Base-by-base conservation (phyloP, 2,329 filamentous ascomycete species). In the Periconia sp. region DNA sequence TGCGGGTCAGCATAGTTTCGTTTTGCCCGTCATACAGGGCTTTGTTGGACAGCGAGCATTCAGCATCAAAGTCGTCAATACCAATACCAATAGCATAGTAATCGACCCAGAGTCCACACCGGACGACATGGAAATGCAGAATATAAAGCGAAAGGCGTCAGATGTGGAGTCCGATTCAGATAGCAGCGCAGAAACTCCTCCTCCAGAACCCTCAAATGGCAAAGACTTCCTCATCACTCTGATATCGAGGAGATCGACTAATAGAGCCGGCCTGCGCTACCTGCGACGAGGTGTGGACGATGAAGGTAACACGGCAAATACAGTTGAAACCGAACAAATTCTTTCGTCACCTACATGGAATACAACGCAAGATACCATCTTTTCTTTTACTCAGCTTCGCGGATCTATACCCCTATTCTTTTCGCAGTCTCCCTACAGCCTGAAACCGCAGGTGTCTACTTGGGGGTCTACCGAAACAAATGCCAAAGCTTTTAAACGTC, bases 331-430 rank as follows among this genome's bases (percentile, higher is more conserved):
- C 0, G 94, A 99, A 70, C 94, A 99, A 73, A 88, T 99, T 10
- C 80, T 99, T 2, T 94, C 91, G 0, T 82, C 84, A 0, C 79
- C 85, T 1, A 80, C 81, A 1, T 92, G 89, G 85, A 81, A 85
- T 17, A 69, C 81, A 0, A 75, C 80, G 13, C 71, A 76, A 13
- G 68, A 71, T 46, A 90, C 85, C 60, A 80, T 88, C 2, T 90
- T 91, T 71, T 96, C 92, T 0, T 95, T 96, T 63, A 77, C 95
- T 3, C 94, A 99, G 70, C 80, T 92, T 20, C 85, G 94, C 59
- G 93, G 92, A 7, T 97, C 92, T 19, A 96, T 97, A 58, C 94
- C 94, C 0, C 75, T 97, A 0, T 97, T 94, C 77, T 99, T 97
- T 70, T 95, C 92, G 0, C 94, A 99, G 67, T 91, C 90, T 0